Percentiles rank a stretch among this genome's conserved stretches.
Evolutionary conservation across 192 early-diverging fungal species (phyloP).

Genomic region (Geosiphon pyriformis): DNA sequence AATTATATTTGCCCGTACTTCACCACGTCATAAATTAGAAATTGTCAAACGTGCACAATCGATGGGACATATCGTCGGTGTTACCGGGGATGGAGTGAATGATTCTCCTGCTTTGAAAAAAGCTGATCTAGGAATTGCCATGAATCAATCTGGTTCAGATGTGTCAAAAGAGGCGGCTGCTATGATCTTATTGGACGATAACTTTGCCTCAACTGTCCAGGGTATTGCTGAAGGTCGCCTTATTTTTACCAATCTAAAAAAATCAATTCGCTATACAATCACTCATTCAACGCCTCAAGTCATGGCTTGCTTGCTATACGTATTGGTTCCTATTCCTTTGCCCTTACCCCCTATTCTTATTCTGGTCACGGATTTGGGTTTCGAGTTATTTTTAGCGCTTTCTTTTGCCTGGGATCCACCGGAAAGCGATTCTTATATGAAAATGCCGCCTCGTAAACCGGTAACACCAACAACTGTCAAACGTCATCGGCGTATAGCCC

Average conservation of each 20-base stretch:
- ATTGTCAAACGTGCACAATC: slow-evolving; percentile 91
- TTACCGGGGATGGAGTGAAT: slow-evolving; percentile 97
- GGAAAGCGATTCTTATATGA: slow-evolving; percentile 79
- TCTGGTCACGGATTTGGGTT: slow-evolving; percentile 89
- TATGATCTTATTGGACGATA: slow-evolving; percentile 97
- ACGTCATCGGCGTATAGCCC: slow-evolving; percentile 52
- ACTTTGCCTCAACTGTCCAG: slow-evolving; percentile 90
- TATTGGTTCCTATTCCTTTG: slow-evolving; percentile 79
- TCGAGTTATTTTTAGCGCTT: slow-evolving; percentile 82
- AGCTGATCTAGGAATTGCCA: slow-evolving; percentile 95
- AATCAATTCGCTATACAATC: slow-evolving; percentile 89
- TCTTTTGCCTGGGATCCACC: slow-evolving; percentile 89
- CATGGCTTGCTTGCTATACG: slow-evolving; percentile 77
- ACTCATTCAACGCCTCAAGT: slow-evolving; percentile 91
- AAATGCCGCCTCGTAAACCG: slow-evolving; percentile 82
- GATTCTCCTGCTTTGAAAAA: slow-evolving; percentile 96
- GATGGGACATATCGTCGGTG: slow-evolving; percentile 93
- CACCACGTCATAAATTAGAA: slow-evolving; percentile 94
- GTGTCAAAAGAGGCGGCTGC: slow-evolving; percentile 94
- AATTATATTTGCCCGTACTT: slow-evolving; percentile 95
- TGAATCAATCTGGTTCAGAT: slow-evolving; percentile 93
- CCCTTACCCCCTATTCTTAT: slow-evolving; percentile 81
- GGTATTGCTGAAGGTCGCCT: slow-evolving; percentile 94
- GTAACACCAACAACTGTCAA: slow-evolving; percentile 74
- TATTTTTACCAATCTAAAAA: slow-evolving; percentile 94